Conservation (phyloP, 139 green algal species). For the Edaphochlamys debaryana region DNA sequence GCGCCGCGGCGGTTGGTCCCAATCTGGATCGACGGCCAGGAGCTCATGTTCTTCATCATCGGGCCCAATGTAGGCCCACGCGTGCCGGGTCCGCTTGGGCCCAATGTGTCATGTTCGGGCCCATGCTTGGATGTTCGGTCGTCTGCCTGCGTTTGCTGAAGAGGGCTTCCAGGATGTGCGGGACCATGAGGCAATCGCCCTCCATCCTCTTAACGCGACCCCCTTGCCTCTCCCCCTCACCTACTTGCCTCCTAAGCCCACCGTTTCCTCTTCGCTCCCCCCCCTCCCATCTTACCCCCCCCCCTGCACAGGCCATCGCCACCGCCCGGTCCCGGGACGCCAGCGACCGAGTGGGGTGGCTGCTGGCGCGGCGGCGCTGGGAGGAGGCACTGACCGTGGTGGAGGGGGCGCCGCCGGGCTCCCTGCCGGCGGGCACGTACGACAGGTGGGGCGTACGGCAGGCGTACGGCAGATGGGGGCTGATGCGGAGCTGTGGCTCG, state of each 20-base stretch:
- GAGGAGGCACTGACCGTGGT: conserved; percentile 77
- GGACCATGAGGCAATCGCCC: too few species aligned
- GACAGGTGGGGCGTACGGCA: conserved; percentile 48
- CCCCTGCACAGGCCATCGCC: conserved; percentile 60
- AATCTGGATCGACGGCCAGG: conserved; percentile 43
- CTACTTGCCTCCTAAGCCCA: too few species aligned
- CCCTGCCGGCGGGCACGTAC: conserved; percentile 46
- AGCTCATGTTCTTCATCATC: conserved; percentile 69
- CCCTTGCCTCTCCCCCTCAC: too few species aligned
- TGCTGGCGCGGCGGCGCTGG: conserved; percentile 72
- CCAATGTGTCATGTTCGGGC: too few species aligned
- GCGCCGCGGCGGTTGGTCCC: conserved; percentile 2
- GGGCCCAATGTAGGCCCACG: conserved; percentile 50
- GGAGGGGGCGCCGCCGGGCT: conserved; percentile 57
- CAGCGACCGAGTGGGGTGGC: conserved; percentile 85
- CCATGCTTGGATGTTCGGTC: too few species aligned
- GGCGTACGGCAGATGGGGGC: too few species aligned
- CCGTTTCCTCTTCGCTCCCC: too few species aligned
- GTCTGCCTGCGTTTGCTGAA: too few species aligned
- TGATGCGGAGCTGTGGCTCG: too few species aligned
- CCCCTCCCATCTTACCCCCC: background rate
- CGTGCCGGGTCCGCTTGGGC: too few species aligned
- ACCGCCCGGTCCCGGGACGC: conserved; percentile 76
- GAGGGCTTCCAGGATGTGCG: too few species aligned
- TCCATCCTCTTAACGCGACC: too few species aligned